Percentiles rank a stretch among this genome's conserved stretches.
These are phyloP conservation scores for Gloeopeniophorella convolvens DNA, from an alignment of 768 basidiomycete genomes.

Conservation along the genomic window DNA sequence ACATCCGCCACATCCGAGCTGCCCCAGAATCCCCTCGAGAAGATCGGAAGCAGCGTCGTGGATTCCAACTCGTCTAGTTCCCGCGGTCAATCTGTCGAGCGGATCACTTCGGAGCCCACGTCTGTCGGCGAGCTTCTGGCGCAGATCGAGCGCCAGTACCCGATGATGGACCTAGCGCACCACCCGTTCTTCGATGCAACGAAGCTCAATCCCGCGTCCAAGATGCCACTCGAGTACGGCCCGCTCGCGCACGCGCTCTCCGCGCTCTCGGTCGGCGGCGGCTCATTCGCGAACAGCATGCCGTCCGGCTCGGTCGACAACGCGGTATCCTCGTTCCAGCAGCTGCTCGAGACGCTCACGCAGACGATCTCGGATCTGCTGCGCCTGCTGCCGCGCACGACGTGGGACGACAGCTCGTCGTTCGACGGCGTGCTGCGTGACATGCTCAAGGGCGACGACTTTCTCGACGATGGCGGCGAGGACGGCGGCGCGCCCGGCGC, in stretches of 20 bases:
- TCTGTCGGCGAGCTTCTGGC: constrained; percentile 61
- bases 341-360: constrained; percentile 79
- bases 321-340: constrained; percentile 85
- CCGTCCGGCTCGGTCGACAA: constrained; percentile 87
- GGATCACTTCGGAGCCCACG: constrained; percentile 37
- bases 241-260: constrained; percentile 83
- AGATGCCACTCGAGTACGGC: constrained; percentile 78
- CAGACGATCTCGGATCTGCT: constrained; percentile 86
- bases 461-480: constrained; percentile 66
- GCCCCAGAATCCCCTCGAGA: constrained; percentile 32
- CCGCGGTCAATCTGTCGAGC: constrained; percentile 55
- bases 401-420: constrained; percentile 87
- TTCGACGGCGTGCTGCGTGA: constrained; percentile 82
- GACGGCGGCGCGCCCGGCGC: constrained; percentile 53
- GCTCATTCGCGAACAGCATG: constrained; percentile 77
- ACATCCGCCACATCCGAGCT: constrained; percentile 46
- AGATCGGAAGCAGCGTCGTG: constrained; percentile 25
- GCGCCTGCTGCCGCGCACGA: constrained; percentile 78
- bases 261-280: constrained; percentile 78
- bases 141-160: constrained; percentile 56
- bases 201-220: constrained; percentile 67
- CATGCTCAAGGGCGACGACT: constrained; percentile 85
- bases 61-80: constrained; percentile 51
- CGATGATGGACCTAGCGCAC: constrained; percentile 56
- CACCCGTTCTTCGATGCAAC: constrained; percentile 72